phyloP scores from a whole-genome alignment of 208 protist species.

The Crithidia sp. region DNA sequence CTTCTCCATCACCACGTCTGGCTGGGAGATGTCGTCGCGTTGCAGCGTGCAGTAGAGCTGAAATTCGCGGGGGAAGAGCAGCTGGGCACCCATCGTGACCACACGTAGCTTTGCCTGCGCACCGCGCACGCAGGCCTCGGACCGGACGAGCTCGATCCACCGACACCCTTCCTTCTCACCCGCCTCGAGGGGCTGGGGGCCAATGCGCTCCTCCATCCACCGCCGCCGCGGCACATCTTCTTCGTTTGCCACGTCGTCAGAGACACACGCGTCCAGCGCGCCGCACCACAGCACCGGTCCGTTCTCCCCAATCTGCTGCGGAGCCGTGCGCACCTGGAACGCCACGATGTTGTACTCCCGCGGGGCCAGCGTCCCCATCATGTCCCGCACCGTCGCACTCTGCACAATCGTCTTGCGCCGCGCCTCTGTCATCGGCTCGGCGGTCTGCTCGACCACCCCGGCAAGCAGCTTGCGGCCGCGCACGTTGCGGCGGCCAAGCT shows the following conservation, averaged over 20 bases:
- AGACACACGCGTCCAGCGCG: constrained; percentile 13
- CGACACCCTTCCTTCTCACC: background rate
- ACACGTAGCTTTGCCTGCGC: background rate
- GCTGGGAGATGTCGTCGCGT: background rate
- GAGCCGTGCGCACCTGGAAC: constrained; percentile 13
- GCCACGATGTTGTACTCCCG: constrained; percentile 17
- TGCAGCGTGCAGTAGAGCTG: constrained; percentile 13
- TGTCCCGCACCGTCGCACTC: constrained; percentile 8
- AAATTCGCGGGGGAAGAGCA: constrained; percentile 11
- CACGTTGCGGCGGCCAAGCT: background rate
- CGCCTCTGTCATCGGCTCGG: background rate
- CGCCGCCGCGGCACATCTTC: background rate
- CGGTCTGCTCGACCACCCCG: background rate
- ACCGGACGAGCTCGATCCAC: constrained; percentile 21
- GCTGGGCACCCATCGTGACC: background rate
- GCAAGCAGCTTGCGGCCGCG: background rate
- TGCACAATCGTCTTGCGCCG: background rate
- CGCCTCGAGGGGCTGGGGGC: background rate
- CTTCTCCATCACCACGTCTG: background rate
- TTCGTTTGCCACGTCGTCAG: background rate
- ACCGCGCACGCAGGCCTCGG: constrained; percentile 15
- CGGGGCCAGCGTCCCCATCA: background rate
- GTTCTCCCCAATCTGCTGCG: constrained; percentile 14
- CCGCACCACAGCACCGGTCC: constrained; percentile 23
- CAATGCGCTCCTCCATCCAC: constrained; percentile 18